Evolutionary conservation across 2,329 filamentous ascomycete genomes (phyloP).

Genomic region (Amauroascus niger): DNA sequence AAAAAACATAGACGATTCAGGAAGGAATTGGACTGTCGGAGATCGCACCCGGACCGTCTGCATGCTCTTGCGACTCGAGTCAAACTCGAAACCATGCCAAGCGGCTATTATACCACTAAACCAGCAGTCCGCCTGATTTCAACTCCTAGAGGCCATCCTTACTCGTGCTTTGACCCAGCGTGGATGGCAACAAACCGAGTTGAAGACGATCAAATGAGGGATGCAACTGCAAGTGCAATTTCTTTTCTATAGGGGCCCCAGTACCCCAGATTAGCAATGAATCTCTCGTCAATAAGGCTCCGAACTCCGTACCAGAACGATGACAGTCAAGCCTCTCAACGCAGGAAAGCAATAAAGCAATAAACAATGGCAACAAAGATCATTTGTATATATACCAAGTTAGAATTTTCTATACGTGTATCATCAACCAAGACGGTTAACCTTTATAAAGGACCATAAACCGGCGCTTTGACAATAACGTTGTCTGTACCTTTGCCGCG

Average conservation of each 20-base stretch:
- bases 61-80: not conserved
- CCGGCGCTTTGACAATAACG: slow-evolving; percentile 64
- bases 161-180: too few relatives aligned
- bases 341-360: not conserved
- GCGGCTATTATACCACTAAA: slow-evolving; percentile 31
- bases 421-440: not conserved
- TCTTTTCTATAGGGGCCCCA: too few relatives aligned
- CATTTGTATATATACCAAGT: slow-evolving; percentile 6
- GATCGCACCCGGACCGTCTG: slow-evolving; percentile 9
- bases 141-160: not conserved
- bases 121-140: slow-evolving; percentile 3
- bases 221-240: too few relatives aligned
- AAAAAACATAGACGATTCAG: not conserved
- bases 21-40: slow-evolving; percentile 7
- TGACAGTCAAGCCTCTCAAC: not conserved
- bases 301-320: not conserved
- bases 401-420: not conserved
- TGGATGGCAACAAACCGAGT: too few relatives aligned
- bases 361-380: not conserved
- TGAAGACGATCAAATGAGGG: too few relatives aligned
- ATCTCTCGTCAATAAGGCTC: too few relatives aligned
- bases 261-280: too few relatives aligned
- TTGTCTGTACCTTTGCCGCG: slow-evolving; percentile 52
- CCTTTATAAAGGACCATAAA: slow-evolving; percentile 38
- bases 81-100: not conserved